These are phyloP conservation scores for Pezizomycotina sp. DNA, from an alignment of 2,329 filamentous ascomycete species.

Conservation along the genomic window DNA sequence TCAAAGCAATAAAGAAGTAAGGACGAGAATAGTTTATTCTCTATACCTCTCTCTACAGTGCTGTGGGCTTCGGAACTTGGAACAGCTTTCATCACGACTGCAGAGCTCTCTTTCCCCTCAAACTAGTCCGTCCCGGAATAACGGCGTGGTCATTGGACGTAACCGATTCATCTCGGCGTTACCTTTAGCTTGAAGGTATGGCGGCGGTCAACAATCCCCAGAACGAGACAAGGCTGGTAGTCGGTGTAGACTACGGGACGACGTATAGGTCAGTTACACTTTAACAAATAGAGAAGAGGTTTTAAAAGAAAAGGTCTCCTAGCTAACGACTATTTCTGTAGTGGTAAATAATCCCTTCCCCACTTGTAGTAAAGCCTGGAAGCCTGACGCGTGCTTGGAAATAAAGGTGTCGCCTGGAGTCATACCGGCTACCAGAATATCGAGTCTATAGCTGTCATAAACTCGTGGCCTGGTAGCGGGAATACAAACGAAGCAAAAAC, in stretches of 20 bases:
- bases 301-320: not conserved
- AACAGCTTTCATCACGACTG: not conserved
- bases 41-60: no score
- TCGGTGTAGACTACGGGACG: conserved; percentile 18
- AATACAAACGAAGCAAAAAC: conserved; percentile 16
- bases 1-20: no score
- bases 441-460: conserved; percentile 15
- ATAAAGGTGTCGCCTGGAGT: conserved; percentile 15
- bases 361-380: no score
- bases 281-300: not conserved
- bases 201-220: conserved; percentile 2
- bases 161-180: not conserved
- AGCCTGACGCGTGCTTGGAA: no score
- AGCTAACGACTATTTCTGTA: not conserved
- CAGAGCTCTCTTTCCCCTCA: not conserved
- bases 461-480: conserved; percentile 15
- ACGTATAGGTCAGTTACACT: conserved; percentile 13
- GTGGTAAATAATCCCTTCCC: not conserved
- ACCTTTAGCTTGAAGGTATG: not conserved
- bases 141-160: not conserved
- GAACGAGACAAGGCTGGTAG: conserved; percentile 16
- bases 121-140: not conserved
- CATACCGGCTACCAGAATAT: conserved; percentile 13
- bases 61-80: conserved; percentile 12
- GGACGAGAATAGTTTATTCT: no score